These are phyloP conservation scores for Lachancea meyersii DNA, from an alignment of 805 yeast species.

Conservation along the genomic window DNA sequence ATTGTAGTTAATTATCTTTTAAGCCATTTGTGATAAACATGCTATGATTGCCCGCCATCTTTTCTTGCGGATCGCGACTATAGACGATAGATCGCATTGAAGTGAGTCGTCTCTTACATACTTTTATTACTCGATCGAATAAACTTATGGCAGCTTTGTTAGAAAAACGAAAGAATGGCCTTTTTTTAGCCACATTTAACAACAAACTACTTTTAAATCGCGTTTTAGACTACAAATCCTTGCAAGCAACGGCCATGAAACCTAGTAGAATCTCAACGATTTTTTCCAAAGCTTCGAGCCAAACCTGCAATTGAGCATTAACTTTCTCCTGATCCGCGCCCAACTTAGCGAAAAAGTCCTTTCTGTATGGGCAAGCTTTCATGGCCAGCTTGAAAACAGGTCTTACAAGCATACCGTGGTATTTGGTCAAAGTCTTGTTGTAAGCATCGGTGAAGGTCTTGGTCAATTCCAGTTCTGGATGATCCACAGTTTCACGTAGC, in stretches of 20 bases:
- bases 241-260: slow-evolving; percentile 49
- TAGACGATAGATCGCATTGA: too few relatives aligned
- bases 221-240: slow-evolving; percentile 7
- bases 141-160: too few relatives aligned
- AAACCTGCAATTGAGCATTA: slow-evolving; percentile 51
- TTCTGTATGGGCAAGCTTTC: slow-evolving; percentile 92
- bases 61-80: too few relatives aligned
- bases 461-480: slow-evolving; percentile 57
- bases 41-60: too few relatives aligned
- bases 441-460: slow-evolving; percentile 82
- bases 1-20: background rate
- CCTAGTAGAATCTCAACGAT: slow-evolving; percentile 68
- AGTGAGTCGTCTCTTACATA: too few relatives aligned
- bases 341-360: slow-evolving; percentile 73
- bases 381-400: slow-evolving; percentile 89
- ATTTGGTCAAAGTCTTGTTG: slow-evolving; percentile 68
- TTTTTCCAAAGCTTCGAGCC: slow-evolving; percentile 73
- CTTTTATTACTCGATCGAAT: too few relatives aligned
- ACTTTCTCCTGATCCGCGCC: slow-evolving; percentile 73
- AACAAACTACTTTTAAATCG: too few relatives aligned
- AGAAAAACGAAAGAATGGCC: too few relatives aligned
- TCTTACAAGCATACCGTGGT: slow-evolving; percentile 73
- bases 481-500: slow-evolving; percentile 68
- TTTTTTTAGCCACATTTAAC: too few relatives aligned
- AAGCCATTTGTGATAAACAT: background rate